These are phyloP conservation scores for Clarireedia paspali DNA, from an alignment of 2,329 filamentous ascomycete species.

Conservation along the genomic window DNA sequence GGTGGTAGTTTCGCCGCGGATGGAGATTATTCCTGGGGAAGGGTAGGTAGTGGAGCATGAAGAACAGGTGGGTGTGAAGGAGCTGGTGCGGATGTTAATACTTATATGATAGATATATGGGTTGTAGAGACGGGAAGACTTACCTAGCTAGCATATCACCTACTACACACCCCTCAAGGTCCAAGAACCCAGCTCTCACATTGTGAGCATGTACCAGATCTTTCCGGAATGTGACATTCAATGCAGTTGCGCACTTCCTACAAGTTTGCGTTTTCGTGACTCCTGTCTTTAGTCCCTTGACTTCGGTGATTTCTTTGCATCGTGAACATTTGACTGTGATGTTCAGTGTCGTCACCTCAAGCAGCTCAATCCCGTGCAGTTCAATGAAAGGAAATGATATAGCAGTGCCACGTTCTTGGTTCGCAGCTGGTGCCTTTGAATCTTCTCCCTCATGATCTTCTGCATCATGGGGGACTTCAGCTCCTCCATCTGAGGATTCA, in stretches of 20 bases:
- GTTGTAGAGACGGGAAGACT: conserved; percentile 9
- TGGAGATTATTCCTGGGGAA: conserved; percentile 57
- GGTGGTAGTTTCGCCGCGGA: conserved; percentile 64
- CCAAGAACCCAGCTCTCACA: conserved; percentile 69
- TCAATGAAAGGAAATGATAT: conserved; percentile 73
- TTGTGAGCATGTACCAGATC: conserved; percentile 69
- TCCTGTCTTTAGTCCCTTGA: conserved; percentile 56
- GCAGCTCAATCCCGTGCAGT: conserved; percentile 67
- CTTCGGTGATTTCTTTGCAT: conserved; percentile 66
- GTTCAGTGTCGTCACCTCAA: conserved; percentile 60
- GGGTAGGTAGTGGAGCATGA: conserved; percentile 64
- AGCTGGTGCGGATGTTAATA: conserved; percentile 37
- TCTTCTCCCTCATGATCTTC: conserved; percentile 9
- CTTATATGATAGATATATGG: neutral
- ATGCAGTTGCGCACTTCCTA: conserved; percentile 48
- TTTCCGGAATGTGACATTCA: conserved; percentile 50
- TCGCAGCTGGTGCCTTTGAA: conserved; percentile 14
- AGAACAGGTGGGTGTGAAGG: conserved; percentile 71
- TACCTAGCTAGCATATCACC: conserved; percentile 68
- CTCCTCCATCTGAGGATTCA: conserved; percentile 34
- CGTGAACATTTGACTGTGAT: conserved; percentile 71
- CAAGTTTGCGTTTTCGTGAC: conserved; percentile 45
- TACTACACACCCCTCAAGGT: conserved; percentile 66
- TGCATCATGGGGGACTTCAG: conserved; percentile 31
- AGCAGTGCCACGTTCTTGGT: conserved; percentile 61